Conservation (phyloP, 176 grass and related monocot species). For the Ensete ventricosum region DNA sequence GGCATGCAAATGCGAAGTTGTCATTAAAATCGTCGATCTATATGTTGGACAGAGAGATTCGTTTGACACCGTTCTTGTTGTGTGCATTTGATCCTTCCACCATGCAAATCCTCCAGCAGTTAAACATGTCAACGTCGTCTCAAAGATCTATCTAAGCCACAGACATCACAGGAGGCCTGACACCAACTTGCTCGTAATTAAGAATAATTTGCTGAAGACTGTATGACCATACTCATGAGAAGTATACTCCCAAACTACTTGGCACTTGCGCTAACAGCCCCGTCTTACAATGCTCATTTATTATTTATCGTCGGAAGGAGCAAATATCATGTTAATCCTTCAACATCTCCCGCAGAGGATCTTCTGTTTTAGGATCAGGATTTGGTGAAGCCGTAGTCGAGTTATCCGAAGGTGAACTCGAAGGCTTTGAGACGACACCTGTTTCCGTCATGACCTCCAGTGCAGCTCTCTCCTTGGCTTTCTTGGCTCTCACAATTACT, state of each 20-base stretch:
- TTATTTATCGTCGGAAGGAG: not conserved
- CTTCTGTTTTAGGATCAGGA: conserved; percentile 31
- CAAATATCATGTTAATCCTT: conserved; percentile 19
- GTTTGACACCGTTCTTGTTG: too few relatives aligned
- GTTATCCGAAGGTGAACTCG: conserved; percentile 26
- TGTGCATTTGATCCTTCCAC: too few relatives aligned
- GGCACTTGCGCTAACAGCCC: too few relatives aligned
- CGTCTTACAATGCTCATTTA: not conserved
- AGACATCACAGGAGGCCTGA: too few relatives aligned
- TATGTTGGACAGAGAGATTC: too few relatives aligned
- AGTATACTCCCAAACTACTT: not conserved
- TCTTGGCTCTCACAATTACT: conserved; percentile 80
- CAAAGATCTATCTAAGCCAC: too few relatives aligned
- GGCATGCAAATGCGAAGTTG: too few relatives aligned
- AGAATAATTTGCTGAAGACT: not conserved
- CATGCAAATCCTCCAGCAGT: too few relatives aligned
- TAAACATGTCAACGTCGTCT: too few relatives aligned
- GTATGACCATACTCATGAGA: not conserved
- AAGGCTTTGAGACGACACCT: conserved; percentile 20
- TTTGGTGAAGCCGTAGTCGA: conserved; percentile 17
- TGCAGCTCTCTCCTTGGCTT: conserved; percentile 80
- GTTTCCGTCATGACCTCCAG: conserved; percentile 46
- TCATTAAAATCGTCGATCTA: too few relatives aligned
- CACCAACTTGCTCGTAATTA: not conserved
- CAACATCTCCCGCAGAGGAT: conserved; percentile 27